Base-by-base conservation (phyloP, 2,329 filamentous ascomycete genomes). In the Alternaria longipes region DNA sequence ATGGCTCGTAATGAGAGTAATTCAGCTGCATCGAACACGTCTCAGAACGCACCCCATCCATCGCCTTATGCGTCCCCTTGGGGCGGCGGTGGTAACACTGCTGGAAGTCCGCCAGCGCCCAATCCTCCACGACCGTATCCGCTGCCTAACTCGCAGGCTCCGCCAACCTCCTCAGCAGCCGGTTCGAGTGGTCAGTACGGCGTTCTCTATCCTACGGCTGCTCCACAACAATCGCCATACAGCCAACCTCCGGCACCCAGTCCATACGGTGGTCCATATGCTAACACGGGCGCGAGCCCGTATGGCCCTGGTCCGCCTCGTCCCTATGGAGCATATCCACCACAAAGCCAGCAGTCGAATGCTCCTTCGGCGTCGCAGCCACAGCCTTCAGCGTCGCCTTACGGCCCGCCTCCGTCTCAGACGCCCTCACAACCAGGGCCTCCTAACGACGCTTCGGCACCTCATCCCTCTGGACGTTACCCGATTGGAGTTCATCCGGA, bases 21-120 rank as follows among this genome's bases (percentile, higher is more conserved):
- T 62, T 64, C 73, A 18, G 61, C 69, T 44, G 62, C 69, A 3
- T 61, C 73, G 24, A 59, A 70, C 30, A 64, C 70, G 30, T 58
- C 75, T n/a, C 73, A 74, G 42, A 59, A 66, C 38, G 70, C 67
- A 2, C 67, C 74, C 8, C 66, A 69, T 30, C 69, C 74, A 20
- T 76, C 75, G 8, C 75, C 76, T 14, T 78, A 78, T 47, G 71
- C 75, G 4, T 79, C 76, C 11, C 76, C 76, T 3, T 79, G 76
- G 76, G 75, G 69, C 22, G 75, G 74, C 38, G 74, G 74, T 4
- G 70, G 74, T 3, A 72, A 71, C 44, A 54, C 67, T 12, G 68
- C 69, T 40, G 71, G 70, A n/a, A 73, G 70, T 36, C 72, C 72
- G 22, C 45, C 68, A 22, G 67, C 61, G 20, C 65, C 66, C 38